These are phyloP conservation scores for Didymella exigua DNA, from an alignment of 2,329 filamentous ascomycete species.

Conservation along the genomic window DNA sequence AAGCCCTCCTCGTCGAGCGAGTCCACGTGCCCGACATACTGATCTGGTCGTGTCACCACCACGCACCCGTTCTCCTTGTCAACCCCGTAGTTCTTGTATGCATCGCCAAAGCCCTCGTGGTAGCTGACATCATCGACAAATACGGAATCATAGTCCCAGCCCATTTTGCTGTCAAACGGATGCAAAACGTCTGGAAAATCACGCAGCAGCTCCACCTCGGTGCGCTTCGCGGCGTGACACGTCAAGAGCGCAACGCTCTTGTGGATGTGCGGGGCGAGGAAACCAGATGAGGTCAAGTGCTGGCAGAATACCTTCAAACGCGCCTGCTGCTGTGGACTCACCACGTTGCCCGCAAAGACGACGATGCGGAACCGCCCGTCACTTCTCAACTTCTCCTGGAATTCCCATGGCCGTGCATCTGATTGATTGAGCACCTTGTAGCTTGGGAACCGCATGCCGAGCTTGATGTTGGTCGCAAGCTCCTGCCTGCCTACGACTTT, in stretches of 20 bases:
- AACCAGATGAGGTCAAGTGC: slow-evolving; percentile 46
- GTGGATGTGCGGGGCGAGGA: slow-evolving; percentile 56
- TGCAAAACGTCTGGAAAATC: slow-evolving; percentile 53
- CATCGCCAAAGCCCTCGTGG: slow-evolving; percentile 51
- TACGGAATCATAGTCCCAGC: slow-evolving; percentile 52
- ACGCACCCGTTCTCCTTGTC: slow-evolving; percentile 61
- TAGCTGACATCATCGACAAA: slow-evolving; percentile 56
- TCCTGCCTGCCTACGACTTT: slow-evolving; percentile 42
- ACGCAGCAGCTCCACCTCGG: slow-evolving; percentile 50
- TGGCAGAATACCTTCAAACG: slow-evolving; percentile 57
- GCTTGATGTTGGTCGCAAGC: slow-evolving; percentile 54
- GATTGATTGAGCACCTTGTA: slow-evolving; percentile 66
- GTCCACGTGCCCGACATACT: slow-evolving; percentile 62
- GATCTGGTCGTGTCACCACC: slow-evolving; percentile 69
- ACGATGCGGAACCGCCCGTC: slow-evolving; percentile 65
- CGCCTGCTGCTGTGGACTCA: slow-evolving; percentile 49
- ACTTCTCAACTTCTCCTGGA: slow-evolving; percentile 62
- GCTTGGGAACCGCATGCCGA: slow-evolving; percentile 65
- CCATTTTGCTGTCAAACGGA: slow-evolving; percentile 48
- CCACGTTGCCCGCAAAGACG: slow-evolving; percentile 67
- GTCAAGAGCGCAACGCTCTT: slow-evolving; percentile 65
- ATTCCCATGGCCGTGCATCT: slow-evolving; percentile 62
- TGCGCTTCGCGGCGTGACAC: slow-evolving; percentile 61
- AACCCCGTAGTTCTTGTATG: slow-evolving; percentile 65
- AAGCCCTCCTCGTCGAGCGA: slow-evolving; percentile 42